These are phyloP conservation scores for Sporisorium sorghi DNA, from an alignment of 1,284 basidiomycete genomes.

Conservation along the genomic window DNA sequence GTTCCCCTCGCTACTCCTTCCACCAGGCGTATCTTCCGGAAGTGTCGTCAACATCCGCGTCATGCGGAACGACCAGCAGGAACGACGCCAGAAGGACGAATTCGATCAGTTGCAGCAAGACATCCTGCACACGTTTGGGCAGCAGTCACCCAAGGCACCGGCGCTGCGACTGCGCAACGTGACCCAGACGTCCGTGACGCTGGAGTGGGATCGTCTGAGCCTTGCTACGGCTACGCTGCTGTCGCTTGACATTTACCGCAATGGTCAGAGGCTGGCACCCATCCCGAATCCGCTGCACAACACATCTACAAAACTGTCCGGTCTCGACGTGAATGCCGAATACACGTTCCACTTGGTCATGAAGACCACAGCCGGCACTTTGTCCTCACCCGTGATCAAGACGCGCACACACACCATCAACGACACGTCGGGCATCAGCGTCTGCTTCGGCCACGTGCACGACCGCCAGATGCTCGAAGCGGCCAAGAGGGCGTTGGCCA, in stretches of 20 bases:
- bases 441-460: conserved; percentile 63
- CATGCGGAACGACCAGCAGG: conserved; percentile 61
- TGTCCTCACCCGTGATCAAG: conserved; percentile 57
- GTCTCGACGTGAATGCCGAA: conserved; percentile 64
- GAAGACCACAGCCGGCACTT: conserved; percentile 64
- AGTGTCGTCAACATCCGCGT: conserved; percentile 68
- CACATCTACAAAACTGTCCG: conserved; percentile 66
- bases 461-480: conserved; percentile 50
- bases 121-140: conserved; percentile 64
- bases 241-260: conserved; percentile 66
- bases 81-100: conserved; percentile 56
- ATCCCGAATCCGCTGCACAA: conserved; percentile 66
- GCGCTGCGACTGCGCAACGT: conserved; percentile 61
- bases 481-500: conserved; percentile 48
- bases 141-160: conserved; percentile 59
- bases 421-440: conserved; percentile 65
- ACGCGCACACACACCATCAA: conserved; percentile 65
- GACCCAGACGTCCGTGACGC: conserved; percentile 67
- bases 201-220: conserved; percentile 66
- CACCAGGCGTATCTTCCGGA: conserved; percentile 61
- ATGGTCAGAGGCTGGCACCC: conserved; percentile 63
- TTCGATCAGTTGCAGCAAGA: conserved; percentile 66
- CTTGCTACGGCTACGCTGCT: conserved; percentile 63
- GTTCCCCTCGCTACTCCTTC: conserved; percentile 67
- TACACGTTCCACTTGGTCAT: conserved; percentile 68